Evolutionary conservation across 306 rosid genomes (phyloP).

Genomic region (Dryas drummondii): DNA sequence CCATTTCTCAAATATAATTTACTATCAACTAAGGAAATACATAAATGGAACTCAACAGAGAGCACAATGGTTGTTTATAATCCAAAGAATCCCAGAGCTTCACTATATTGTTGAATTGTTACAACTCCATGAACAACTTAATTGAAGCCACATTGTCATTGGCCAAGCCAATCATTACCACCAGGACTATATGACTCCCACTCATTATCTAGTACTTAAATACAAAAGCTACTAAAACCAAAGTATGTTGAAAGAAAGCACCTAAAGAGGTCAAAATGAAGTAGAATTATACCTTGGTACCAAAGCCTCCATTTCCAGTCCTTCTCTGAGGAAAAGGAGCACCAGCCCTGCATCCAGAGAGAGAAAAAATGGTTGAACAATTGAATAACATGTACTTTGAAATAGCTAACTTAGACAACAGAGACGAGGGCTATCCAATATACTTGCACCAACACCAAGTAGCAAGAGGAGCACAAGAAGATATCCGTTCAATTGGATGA

Average conservation of each 20-base stretch:
- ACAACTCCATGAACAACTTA: neutral
- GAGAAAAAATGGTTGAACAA: conserved; percentile 25
- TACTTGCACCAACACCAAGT: conserved; percentile 25
- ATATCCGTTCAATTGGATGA: conserved; percentile 23
- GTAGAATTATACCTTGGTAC: conserved; percentile 50
- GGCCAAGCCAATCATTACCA: neutral
- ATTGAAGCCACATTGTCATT: neutral
- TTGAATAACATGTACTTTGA: conserved; percentile 4
- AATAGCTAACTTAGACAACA: conserved; percentile 19
- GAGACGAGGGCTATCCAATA: conserved; percentile 19
- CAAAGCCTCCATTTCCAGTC: conserved; percentile 45
- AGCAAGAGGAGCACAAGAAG: conserved; percentile 13
- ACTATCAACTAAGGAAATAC: neutral
- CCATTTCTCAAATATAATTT: neutral
- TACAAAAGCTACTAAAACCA: neutral
- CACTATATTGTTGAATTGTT: neutral
- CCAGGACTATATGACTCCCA: too few relatives aligned
- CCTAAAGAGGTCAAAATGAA: neutral
- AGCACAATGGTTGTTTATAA: neutral
- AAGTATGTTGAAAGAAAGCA: neutral
- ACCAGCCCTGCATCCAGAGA: conserved; percentile 58
- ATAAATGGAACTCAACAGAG: neutral
- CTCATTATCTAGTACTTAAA: neutral
- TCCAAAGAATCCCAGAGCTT: neutral
- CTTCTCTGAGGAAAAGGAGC: conserved; percentile 54